Evolutionary conservation across 441 rosid genomes (phyloP), one percentile per base, ranked within the genome.

Genomic region (Pelargonium fulgidum): DNA sequence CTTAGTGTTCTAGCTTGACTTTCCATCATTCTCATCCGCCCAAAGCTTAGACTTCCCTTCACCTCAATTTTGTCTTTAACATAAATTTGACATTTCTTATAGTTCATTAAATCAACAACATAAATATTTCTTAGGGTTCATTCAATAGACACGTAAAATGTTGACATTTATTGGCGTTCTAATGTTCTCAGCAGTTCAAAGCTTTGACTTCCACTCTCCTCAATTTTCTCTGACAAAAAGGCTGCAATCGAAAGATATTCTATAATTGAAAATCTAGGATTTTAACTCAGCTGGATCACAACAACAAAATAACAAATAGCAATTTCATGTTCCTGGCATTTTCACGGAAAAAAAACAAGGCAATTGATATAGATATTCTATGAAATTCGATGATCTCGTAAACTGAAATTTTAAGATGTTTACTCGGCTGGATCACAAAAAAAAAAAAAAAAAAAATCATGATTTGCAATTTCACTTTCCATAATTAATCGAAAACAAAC

Each of bases 391-490:
- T 8, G 41, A 36, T 5, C 41, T 36, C 8, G 41, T 36, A 36
- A 36, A 36, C 41, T 36, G 41, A 6, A 7, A 36, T 0, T 36
- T 7, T 36, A 36, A 36, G 41, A 6, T 36, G 7, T 36, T 36
- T 1, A 36, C 41, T 36, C 41, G 0, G 8, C 41, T 36, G 41
- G 41, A 36, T 36, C 41, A 36, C 41, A 36, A 7, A 0, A 36
- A 36, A 4, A 29, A 36, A 0, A 0, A 36, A 0, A 22, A 2
- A 56, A 56, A 56, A 56, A 4, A 14, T 20, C 17, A 16, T 16
- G 61, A 54, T 54, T 54, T 54, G 11, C 61, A 14, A 54, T 54
- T 54, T 54, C 61, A 54, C 17, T 54, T 54, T 54, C 61, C 61
- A n/a, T 54, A 10, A 54, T 20, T 54, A 3, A 22, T 54, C 61